phyloP scores from a whole-genome alignment of 257 asterid genomes.

The Nicotiana knightiana region DNA sequence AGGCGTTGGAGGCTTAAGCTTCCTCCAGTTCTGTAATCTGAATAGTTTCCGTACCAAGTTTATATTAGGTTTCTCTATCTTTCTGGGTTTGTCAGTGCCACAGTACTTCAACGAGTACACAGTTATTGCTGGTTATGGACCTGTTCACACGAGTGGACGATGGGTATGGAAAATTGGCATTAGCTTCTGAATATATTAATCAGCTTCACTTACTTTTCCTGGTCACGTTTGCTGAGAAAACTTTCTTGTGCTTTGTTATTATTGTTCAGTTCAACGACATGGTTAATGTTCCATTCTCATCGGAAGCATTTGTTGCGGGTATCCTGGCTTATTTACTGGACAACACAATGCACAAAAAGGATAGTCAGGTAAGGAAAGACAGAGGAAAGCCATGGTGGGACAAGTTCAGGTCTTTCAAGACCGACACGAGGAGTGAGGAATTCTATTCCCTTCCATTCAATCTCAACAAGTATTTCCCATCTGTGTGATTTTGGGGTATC shows the following conservation, averaged over 20 bases:
- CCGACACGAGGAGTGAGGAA: conserved; percentile 79
- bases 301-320: conserved; percentile 91
- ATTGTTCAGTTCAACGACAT: conserved; percentile 72
- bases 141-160: conserved; percentile 73
- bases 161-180: conserved; percentile 53
- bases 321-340: conserved; percentile 77
- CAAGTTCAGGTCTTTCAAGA: conserved; percentile 66
- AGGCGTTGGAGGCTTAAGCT: conserved; percentile 74
- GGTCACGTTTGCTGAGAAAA: not conserved
- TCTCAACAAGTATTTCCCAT: conserved; percentile 89
- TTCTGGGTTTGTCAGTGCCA: conserved; percentile 80
- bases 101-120: conserved; percentile 92
- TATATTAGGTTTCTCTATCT: conserved; percentile 76
- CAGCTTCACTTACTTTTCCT: not conserved
- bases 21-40: conserved; percentile 92
- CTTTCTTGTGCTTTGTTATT: not conserved
- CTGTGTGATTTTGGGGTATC: conserved; percentile 35
- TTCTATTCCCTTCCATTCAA: conserved; percentile 91
- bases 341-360: conserved; percentile 75
- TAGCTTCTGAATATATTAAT: not conserved
- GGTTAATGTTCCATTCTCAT: conserved; percentile 73
- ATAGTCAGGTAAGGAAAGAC: conserved; percentile 53
- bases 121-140: conserved; percentile 66
- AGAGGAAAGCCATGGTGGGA: conserved; percentile 99
- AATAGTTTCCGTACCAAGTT: conserved; percentile 84